A percentile compares a stretch with the other conserved stretches of the same genome.
These are phyloP conservation scores for Lanmaoa rubissima DNA, from an alignment of 768 basidiomycete genomes.

Conservation along the genomic window DNA sequence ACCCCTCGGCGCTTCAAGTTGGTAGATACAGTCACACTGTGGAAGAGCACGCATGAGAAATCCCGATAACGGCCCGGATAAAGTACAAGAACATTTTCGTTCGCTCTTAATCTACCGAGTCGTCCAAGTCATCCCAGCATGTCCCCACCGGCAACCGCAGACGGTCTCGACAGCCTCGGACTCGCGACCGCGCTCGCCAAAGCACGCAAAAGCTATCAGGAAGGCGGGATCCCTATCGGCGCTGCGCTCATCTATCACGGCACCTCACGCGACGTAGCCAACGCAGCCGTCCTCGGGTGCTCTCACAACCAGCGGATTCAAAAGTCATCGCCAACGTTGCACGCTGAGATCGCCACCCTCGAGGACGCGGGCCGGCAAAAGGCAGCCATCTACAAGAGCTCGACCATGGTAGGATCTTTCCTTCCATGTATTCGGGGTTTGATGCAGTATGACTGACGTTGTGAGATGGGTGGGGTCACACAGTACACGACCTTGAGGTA, in stretches of 20 bases:
- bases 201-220: constrained; percentile 44
- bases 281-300: constrained; percentile 37
- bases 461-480: not conserved
- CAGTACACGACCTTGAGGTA: constrained; percentile 42
- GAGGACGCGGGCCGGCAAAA: constrained; percentile 53
- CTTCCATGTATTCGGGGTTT: not conserved
- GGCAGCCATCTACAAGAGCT: constrained; percentile 43
- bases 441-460: not conserved
- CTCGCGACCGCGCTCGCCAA: constrained; percentile 37
- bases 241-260: constrained; percentile 42
- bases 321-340: constrained; percentile 40
- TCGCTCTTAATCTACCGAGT: too few relatives aligned
- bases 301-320: constrained; percentile 48
- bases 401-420: constrained; percentile 45
- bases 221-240: constrained; percentile 67
- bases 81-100: too few relatives aligned
- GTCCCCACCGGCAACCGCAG: too few relatives aligned
- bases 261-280: not conserved
- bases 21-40: too few relatives aligned
- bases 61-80: too few relatives aligned
- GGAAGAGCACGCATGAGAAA: too few relatives aligned
- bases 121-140: too few relatives aligned
- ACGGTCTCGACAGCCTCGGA: constrained; percentile 27
- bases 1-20: too few relatives aligned
- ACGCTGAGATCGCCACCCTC: constrained; percentile 49